Evolutionary conservation across 768 basidiomycete genomes (phyloP).

Genomic region (Paxillus rubicundulus): DNA sequence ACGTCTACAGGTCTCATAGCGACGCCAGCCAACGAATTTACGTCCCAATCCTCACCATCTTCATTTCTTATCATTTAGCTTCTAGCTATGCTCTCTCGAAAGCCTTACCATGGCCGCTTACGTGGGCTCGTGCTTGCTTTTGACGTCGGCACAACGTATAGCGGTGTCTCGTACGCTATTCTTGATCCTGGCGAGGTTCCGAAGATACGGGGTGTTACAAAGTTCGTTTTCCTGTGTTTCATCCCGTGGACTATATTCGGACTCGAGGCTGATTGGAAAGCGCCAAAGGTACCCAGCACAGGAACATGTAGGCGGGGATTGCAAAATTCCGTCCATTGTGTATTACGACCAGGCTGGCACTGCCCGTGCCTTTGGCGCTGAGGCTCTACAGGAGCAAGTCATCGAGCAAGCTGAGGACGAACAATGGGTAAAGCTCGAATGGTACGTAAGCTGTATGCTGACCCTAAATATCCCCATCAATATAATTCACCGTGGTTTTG

Average conservation of each 20-base stretch:
- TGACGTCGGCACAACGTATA: slow-evolving; percentile 42
- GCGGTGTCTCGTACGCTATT: slow-evolving; percentile 41
- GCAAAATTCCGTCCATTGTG: slow-evolving; percentile 48
- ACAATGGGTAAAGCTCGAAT: slow-evolving; percentile 42
- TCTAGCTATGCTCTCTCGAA: slow-evolving; percentile 31
- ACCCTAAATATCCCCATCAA: not conserved
- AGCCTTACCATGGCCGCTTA: slow-evolving; percentile 37
- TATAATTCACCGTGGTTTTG: not conserved
- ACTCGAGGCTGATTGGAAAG: slow-evolving; percentile 4
- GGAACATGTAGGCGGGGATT: slow-evolving; percentile 42
- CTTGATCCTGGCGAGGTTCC: slow-evolving; percentile 40
- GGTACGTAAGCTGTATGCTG: slow-evolving; percentile 26
- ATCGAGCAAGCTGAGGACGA: slow-evolving; percentile 35
- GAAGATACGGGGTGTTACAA: slow-evolving; percentile 34
- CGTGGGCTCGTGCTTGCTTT: slow-evolving; percentile 39
- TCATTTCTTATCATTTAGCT: not conserved
- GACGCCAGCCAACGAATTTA: slow-evolving; percentile 6
- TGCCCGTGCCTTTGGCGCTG: slow-evolving; percentile 44
- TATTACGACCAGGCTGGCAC: slow-evolving; percentile 43
- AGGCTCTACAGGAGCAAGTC: slow-evolving; percentile 40
- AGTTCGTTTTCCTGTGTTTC: slow-evolving; percentile 18
- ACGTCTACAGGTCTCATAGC: not conserved
- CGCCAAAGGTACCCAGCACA: slow-evolving; percentile 38
- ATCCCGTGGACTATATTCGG: not conserved
- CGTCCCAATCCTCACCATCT: not conserved